Base-by-base conservation (phyloP, 176 grass and related monocot species). In the Avena insularis region DNA sequence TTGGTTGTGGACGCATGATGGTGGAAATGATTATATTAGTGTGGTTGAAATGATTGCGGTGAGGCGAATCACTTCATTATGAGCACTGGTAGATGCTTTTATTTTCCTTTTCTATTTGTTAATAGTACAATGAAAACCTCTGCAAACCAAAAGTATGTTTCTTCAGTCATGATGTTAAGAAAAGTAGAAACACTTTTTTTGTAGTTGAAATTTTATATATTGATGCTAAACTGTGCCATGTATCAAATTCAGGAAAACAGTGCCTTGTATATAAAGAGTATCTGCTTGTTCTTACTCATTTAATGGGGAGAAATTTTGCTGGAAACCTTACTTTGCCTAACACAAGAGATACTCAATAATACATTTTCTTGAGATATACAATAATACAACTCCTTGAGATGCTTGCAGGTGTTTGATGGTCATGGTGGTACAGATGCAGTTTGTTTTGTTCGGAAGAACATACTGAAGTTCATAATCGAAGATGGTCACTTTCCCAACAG, bases 341-440 rank as follows among this genome's bases (percentile, higher is more conserved):
- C 70, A 64, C 67, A 53, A 16, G 27, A 85, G 75, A 88, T 84
- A 35, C 86, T 85, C 87, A 86, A 90, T 77, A 77, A 29, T 75
- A 23, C 46, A 13, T 61, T 83, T 54, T 23, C 63, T 50, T 19
- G 53, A 8, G 10, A 13, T 71, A 31, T 29, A 29, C 87, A 86
- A 90, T 77, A 77, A 29, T 75, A 23, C 46, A 13, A 48, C 79
- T 54, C 17, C 63, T 50, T 19, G 53, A 8, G 10, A 13, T 71
- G 16, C 59, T 84, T 67, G 31, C 72, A 98, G 96, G 93, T 98
- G 66, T 98, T 98, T 90, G 96, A 98, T 86, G 96, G 96, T 12
- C 96, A 98, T 87, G 86, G 93, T 80, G 96, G 96, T 78, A 92
- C 71, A 20, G 96, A 98, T 72, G 96, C 96, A 36, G 93, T 92